Conservation (phyloP, 208 protist genomes). For the Zelonia costaricensis region DNA sequence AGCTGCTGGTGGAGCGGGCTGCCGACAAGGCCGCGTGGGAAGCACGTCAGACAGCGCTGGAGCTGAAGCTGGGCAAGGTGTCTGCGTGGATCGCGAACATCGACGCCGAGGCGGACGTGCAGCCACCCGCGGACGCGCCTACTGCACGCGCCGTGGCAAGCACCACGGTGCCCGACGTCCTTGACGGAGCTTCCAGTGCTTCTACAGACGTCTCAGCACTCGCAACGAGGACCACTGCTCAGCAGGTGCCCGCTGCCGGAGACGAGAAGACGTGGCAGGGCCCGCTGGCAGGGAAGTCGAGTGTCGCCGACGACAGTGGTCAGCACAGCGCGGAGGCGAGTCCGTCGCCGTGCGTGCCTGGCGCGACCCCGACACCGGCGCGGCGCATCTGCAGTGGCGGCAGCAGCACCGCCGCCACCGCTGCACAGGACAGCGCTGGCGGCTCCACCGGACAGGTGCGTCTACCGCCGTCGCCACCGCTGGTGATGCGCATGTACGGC, state of each 20-base stretch:
- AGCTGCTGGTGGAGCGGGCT: slow-evolving; percentile 19
- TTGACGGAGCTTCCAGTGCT: too few species aligned
- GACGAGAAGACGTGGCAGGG: too few species aligned
- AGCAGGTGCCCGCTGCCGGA: too few species aligned
- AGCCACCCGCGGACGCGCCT: too few species aligned
- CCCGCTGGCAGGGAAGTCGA: too few species aligned
- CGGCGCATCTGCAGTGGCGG: slow-evolving; percentile 17
- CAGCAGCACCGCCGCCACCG: too few species aligned
- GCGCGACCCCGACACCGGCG: slow-evolving; percentile 44
- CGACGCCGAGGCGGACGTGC: slow-evolving; percentile 20
- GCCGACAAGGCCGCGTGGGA: slow-evolving; percentile 23
- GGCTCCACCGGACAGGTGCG: slow-evolving; percentile 28
- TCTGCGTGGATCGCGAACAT: slow-evolving; percentile 21
- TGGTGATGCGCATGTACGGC: slow-evolving; percentile 48
- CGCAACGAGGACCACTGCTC: too few species aligned
- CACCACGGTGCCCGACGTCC: too few species aligned
- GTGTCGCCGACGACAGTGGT: background rate
- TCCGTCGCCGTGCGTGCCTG: slow-evolving; percentile 18
- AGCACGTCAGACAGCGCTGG: slow-evolving; percentile 16
- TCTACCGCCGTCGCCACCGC: slow-evolving; percentile 63
- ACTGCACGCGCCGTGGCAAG: too few species aligned
- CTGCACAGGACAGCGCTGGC: slow-evolving; percentile 14
- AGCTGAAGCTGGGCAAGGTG: slow-evolving; percentile 20
- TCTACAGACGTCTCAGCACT: too few species aligned
- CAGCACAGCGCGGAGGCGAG: slow-evolving; percentile 11